Conservation (phyloP, 2,329 filamentous ascomycete species). For the Nannizzia gypsea region DNA sequence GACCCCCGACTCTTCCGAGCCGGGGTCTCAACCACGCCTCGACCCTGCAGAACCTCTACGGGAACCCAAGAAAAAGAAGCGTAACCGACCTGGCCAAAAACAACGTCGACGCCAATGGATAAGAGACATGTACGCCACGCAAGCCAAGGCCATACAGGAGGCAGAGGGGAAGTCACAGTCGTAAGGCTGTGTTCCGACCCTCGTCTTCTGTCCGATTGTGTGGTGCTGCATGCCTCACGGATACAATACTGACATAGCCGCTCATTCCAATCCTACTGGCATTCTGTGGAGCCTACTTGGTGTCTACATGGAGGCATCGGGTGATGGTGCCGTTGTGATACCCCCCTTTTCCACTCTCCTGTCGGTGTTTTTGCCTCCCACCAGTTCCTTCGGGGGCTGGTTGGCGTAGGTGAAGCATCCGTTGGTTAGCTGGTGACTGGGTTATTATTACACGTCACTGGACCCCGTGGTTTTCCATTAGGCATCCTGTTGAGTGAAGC, state of each 20-base stretch:
- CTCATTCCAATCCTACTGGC: not conserved
- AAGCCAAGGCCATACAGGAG: not conserved
- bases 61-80: conserved; percentile 4
- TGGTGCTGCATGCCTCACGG: not conserved
- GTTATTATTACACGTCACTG: not conserved
- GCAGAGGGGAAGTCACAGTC: not conserved
- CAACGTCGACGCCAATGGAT: not conserved
- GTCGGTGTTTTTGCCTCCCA: not conserved
- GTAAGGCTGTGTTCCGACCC: not conserved
- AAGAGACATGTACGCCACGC: not conserved
- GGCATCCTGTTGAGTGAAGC: not conserved
- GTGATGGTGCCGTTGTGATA: not conserved
- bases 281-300: not conserved
- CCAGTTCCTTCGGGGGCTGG: not conserved
- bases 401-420: not conserved
- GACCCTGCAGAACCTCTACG: not conserved
- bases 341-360: not conserved
- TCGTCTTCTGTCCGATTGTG: not conserved
- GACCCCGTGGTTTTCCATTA: not conserved
- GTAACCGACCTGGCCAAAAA: conserved; percentile 1
- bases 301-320: not conserved
- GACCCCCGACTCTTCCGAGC: not conserved
- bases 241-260: not conserved
- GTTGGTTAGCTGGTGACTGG: not conserved
- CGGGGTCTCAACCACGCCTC: not conserved